Conservation (phyloP, 495 filamentous ascomycete genomes). For the Aspergillus bridgeri region DNA sequence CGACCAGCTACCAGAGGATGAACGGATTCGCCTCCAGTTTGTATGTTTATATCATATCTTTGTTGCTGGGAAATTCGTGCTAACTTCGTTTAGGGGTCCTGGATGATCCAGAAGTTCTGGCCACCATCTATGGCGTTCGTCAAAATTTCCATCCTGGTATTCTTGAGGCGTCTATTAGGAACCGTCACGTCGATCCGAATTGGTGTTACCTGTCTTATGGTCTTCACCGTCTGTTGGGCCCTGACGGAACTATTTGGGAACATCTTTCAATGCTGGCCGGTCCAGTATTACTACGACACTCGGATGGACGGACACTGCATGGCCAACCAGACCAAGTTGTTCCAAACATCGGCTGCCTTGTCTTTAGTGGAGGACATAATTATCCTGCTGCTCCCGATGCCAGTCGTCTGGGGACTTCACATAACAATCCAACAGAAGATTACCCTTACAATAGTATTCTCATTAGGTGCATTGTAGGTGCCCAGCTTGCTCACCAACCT, state of each 20-base stretch:
- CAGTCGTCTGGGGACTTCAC: constrained; percentile 33
- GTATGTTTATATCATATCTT: constrained; percentile 4
- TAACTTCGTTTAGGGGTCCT: constrained; percentile 12
- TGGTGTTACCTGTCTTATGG: constrained; percentile 13
- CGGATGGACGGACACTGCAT: constrained; percentile 29
- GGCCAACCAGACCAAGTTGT: constrained; percentile 15
- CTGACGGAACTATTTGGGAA: constrained; percentile 23
- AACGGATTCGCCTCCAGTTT: constrained; percentile 5
- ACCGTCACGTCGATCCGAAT: constrained; percentile 12
- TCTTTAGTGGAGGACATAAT: constrained; percentile 25
- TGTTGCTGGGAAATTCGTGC: background rate
- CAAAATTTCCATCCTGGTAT: constrained; percentile 37
- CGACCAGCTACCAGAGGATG: background rate
- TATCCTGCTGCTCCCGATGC: constrained; percentile 30
- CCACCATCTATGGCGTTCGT: constrained; percentile 24
- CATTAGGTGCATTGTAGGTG: constrained; percentile 26
- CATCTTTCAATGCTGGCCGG: constrained; percentile 32
- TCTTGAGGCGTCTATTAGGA: constrained; percentile 27
- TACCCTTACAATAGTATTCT: constrained; percentile 29
- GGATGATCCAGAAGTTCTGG: constrained; percentile 29
- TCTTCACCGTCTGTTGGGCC: constrained; percentile 24
- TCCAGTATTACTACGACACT: constrained; percentile 30
- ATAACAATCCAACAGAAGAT: constrained; percentile 26
- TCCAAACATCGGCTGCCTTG: constrained; percentile 18
- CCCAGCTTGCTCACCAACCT: background rate